Evolutionary conservation across 495 filamentous ascomycete genomes (phyloP).

Genomic region (Penicillium turbatum): DNA sequence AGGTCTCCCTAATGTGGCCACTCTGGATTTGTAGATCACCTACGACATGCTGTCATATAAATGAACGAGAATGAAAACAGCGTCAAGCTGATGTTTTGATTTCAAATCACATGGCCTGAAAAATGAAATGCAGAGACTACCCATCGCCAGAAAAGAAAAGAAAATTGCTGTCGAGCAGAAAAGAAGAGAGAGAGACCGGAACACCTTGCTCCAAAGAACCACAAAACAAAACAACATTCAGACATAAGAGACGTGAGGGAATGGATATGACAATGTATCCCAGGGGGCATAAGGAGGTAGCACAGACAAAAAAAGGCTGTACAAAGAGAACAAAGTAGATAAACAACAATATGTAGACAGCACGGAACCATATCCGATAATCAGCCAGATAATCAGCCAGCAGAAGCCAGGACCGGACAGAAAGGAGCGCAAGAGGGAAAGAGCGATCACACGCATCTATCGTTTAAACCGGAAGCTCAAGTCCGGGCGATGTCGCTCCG

Average conservation of each 20-base stretch:
- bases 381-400: too few species aligned
- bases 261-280: slow-evolving; percentile 20
- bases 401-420: neutral
- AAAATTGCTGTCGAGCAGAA: neutral
- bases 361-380: slow-evolving; percentile 5
- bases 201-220: slow-evolving; percentile 27
- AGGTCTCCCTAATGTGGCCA: too few species aligned
- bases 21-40: too few species aligned
- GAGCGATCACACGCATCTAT: slow-evolving; percentile 3
- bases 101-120: neutral
- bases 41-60: neutral
- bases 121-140: neutral
- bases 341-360: slow-evolving; percentile 13
- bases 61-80: neutral
- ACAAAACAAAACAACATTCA: slow-evolving; percentile 12
- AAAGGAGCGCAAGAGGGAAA: neutral
- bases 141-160: neutral
- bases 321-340: slow-evolving; percentile 17
- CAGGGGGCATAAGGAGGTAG: slow-evolving; percentile 7
- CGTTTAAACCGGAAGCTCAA: slow-evolving; percentile 11
- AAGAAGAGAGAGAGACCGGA: slow-evolving; percentile 12
- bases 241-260: slow-evolving; percentile 33
- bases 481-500: slow-evolving; percentile 63
- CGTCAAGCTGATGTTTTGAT: slow-evolving; percentile 1
- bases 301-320: slow-evolving; percentile 13